A percentile compares a stretch with the other conserved stretches of the same genome.
Conservation (phyloP, 1,284 basidiomycete species). For the Sanguinoderma infundibulare region DNA sequence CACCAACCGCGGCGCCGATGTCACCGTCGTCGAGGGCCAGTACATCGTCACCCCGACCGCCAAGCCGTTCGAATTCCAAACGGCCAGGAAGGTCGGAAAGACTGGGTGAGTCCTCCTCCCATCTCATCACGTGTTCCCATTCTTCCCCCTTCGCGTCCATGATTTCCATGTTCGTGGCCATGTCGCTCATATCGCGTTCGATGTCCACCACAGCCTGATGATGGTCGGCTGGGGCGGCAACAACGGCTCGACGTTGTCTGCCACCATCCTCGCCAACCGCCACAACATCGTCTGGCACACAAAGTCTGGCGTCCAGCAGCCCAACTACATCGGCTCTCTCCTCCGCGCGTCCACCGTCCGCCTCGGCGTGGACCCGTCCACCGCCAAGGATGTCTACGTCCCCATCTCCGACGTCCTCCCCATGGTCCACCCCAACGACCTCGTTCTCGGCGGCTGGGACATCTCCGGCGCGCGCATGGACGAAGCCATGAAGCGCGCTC, state of each 20-base stretch:
- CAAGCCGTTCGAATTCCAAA: constrained; percentile 91
- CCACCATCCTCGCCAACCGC: constrained; percentile 95
- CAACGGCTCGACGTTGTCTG: constrained; percentile 95
- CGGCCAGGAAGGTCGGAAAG: constrained; percentile 85
- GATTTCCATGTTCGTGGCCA: background rate
- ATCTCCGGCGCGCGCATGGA: constrained; percentile 89
- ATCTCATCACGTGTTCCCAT: constrained; percentile 4
- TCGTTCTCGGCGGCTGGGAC: constrained; percentile 98
- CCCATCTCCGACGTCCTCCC: constrained; percentile 94
- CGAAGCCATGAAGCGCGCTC: constrained; percentile 91
- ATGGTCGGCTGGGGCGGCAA: constrained; percentile 98
- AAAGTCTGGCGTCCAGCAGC: constrained; percentile 90
- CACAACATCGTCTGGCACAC: constrained; percentile 96
- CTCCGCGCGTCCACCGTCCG: constrained; percentile 95
- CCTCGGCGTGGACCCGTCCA: constrained; percentile 83
- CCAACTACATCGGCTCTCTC: constrained; percentile 96
- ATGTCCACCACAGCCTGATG: constrained; percentile 77
- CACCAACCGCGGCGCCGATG: constrained; percentile 82
- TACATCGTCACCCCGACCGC: constrained; percentile 80
- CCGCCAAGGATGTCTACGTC: constrained; percentile 92
- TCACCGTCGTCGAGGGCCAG: constrained; percentile 71
- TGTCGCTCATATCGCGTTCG: constrained; percentile 11
- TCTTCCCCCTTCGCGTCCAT: background rate
- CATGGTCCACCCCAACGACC: constrained; percentile 99
- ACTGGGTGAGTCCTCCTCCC: constrained; percentile 75